These are phyloP conservation scores for Poterioochromonas sp. DNA, from an alignment of 352 stramenopile species.

Conservation along the genomic window DNA sequence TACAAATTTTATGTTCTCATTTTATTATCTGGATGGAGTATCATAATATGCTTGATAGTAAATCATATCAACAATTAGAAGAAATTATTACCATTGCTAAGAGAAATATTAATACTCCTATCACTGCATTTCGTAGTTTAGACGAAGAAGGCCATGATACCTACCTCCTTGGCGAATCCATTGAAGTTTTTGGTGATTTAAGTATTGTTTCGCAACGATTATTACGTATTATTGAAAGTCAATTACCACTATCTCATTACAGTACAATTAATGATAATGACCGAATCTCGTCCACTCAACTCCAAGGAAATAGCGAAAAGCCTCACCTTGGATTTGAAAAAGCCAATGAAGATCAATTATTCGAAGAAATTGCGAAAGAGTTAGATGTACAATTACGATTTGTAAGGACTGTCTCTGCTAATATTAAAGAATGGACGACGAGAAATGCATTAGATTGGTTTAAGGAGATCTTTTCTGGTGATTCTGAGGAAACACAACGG, in stretches of 20 bases:
- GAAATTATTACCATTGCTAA: neutral
- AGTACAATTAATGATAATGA: no score
- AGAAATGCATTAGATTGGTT: neutral
- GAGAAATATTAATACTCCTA: neutral
- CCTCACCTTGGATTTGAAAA: no score
- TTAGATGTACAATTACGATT: no score
- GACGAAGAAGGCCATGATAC: slow-evolving; percentile 18
- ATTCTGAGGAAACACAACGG: neutral
- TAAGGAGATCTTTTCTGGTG: neutral
- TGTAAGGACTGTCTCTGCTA: no score
- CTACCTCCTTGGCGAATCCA: neutral
- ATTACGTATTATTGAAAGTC: neutral
- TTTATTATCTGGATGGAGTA: slow-evolving; percentile 24
- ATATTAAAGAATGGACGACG: neutral
- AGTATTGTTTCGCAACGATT: neutral
- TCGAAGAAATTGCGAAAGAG: no score
- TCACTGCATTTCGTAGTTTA: neutral
- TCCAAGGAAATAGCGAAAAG: no score
- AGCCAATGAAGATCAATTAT: no score
- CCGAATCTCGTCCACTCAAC: no score
- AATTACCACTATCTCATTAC: neutral
- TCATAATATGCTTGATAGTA: neutral
- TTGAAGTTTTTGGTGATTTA: slow-evolving; percentile 7
- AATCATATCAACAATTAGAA: neutral
- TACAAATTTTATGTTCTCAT: neutral